Conservation (phyloP, 2,329 filamentous ascomycete genomes). For the Cladobotryum protrusum region DNA sequence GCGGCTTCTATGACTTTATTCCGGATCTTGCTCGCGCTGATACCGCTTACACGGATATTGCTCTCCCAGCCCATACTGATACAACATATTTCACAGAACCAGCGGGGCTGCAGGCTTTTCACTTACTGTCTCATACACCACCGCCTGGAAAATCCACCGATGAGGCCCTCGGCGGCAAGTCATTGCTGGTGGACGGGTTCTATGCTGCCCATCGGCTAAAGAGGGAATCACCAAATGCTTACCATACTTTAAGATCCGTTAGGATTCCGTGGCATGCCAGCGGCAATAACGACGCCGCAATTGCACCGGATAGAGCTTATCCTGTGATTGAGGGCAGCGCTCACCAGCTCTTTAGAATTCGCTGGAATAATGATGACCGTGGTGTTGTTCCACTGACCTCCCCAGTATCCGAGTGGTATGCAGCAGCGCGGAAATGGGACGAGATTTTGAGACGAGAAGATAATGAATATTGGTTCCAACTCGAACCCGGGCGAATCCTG, state of each 20-base stretch:
- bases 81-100: constrained; percentile 95
- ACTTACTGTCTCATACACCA: constrained; percentile 68
- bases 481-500: constrained; percentile 70
- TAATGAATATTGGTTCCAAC: constrained; percentile 72
- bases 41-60: constrained; percentile 83
- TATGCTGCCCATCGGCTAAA: constrained; percentile 58
- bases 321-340: constrained; percentile 64
- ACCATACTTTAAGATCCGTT: constrained; percentile 48
- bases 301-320: constrained; percentile 63
- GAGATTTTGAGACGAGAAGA: constrained; percentile 57
- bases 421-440: constrained; percentile 69
- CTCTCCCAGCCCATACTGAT: constrained; percentile 82
- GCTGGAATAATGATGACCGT: constrained; percentile 93
- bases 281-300: constrained; percentile 77
- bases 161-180: constrained; percentile 58
- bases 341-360: constrained; percentile 49
- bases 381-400: constrained; percentile 56
- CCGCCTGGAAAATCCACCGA: constrained; percentile 27
- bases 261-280: constrained; percentile 76
- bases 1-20: constrained; percentile 73
- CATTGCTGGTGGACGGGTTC: constrained; percentile 83
- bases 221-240: constrained; percentile 48
- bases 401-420: constrained; percentile 63
- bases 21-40: constrained; percentile 83
- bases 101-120: constrained; percentile 85